Conservation (phyloP, 441 rosid genomes). For the Omphalea diandra region DNA sequence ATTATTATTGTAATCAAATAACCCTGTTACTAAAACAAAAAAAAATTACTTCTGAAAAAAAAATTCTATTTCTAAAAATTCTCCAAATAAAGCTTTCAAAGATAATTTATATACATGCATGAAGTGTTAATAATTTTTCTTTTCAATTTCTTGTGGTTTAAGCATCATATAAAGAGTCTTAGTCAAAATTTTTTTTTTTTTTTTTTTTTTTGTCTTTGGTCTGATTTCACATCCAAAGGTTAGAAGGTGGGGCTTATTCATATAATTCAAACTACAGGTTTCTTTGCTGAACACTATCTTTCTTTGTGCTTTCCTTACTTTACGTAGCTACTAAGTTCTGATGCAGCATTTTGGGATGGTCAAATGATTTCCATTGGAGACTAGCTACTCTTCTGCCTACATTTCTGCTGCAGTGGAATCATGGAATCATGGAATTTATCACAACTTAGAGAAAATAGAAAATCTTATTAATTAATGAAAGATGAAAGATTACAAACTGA, state of each 20-base stretch:
- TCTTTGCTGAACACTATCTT: neutral
- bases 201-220: no score
- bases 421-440: no score
- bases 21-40: no score
- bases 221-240: neutral
- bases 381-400: neutral
- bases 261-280: no score
- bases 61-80: neutral
- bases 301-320: neutral
- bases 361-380: no score
- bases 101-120: neutral
- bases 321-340: neutral
- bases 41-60: neutral
- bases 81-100: slow-evolving; percentile 2
- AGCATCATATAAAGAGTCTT: neutral
- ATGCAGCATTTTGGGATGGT: neutral
- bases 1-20: no score
- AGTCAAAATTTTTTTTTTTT: neutral
- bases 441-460: no score
- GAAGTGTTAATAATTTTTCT: neutral
- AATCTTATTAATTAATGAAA: no score
- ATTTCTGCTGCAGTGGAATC: neutral
- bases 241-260: no score
- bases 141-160: slow-evolving; percentile 12
- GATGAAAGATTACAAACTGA: no score